Evolutionary conservation across 2,329 filamentous ascomycete genomes (phyloP).

Genomic region (Verticillium nonalfalfae): DNA sequence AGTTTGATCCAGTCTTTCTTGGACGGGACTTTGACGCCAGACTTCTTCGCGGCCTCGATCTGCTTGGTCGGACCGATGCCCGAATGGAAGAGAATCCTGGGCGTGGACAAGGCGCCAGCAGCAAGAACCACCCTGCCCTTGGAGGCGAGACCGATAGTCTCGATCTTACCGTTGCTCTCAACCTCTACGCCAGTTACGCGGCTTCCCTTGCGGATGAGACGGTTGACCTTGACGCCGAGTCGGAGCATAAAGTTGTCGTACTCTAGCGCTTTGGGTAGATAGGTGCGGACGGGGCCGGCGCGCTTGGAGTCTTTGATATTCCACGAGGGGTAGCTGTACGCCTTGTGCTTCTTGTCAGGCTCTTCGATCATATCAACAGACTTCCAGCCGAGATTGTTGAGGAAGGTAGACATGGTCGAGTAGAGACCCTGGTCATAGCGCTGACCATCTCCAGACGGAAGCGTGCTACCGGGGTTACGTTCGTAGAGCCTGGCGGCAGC

Average conservation of each 20-base stretch:
- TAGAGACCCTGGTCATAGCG: constrained; percentile 13
- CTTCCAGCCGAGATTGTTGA: constrained; percentile 9
- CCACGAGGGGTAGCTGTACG: constrained; percentile 14
- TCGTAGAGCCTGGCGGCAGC: constrained; percentile 13
- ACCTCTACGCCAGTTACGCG: constrained; percentile 26
- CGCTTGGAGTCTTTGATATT: constrained; percentile 11
- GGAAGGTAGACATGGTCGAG: constrained; percentile 9
- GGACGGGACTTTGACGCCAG: constrained; percentile 17
- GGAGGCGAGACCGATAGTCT: constrained; percentile 13
- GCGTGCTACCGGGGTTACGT: constrained; percentile 12
- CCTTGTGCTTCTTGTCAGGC: constrained; percentile 11
- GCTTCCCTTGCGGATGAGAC: constrained; percentile 14
- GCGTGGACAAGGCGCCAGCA: constrained; percentile 10
- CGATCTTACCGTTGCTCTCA: neutral
- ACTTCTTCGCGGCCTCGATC: constrained; percentile 37
- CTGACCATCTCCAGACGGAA: constrained; percentile 12
- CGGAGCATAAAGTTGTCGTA: constrained; percentile 28
- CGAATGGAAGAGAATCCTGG: constrained; percentile 47
- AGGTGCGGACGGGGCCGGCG: constrained; percentile 20
- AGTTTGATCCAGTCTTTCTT: constrained; percentile 19
- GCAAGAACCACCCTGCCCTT: constrained; percentile 11
- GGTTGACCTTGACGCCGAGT: constrained; percentile 13
- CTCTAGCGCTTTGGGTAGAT: constrained; percentile 27
- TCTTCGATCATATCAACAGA: constrained; percentile 11
- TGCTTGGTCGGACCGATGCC: constrained; percentile 46